Base-by-base conservation (phyloP, 352 stramenopile species). In the Proteromonas lacertae region DNA sequence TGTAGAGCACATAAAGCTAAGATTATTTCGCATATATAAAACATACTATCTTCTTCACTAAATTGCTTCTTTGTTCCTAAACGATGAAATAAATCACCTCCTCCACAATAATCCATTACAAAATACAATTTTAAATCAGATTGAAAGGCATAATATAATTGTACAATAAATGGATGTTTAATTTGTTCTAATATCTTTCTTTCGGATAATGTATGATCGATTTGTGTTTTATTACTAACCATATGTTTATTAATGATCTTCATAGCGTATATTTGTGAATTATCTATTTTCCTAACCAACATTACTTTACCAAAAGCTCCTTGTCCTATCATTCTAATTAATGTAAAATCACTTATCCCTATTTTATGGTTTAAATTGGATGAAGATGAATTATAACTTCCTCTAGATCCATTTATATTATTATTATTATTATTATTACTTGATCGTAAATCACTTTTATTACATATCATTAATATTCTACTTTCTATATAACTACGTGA, bases 1-100 rank as follows among this genome's bases (percentile, higher is more conserved):
- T 89, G 73, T 35, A 90, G 47, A 45, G 88, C 72, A 19, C 66
- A 62, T 55, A 90, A 74, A 8, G 69, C 72, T 38, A 82, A 57
- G 41, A 86, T 46, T 18, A 87, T 55, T 44, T 90, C 69, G 1
- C 72, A 72, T 0, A 56, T 58, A 46, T 90, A 91, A 51, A 90
- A 88, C 18, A 65, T 64, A 19, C 79, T 66, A 47, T 90, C 78
- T 9, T 68, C 56, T 53, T 95, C 78, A 31, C 83, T 68, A 50
- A 95, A 93, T 30, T 80, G 68, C 51, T 78, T 62, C 56, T 90
- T 82, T 25, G 71, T 59, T 28, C 66, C 90, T 7, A 94, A 53
- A 54, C 93, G 77, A 56, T 92, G 91, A 50, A 96, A 94, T 21
- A 97, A 59, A 49, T 95, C 82, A 20, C 84, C 84, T 7, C 84